These are phyloP conservation scores for Uronychia setigera DNA, from an alignment of 73 alveolate genomes.

Conservation along the genomic window DNA sequence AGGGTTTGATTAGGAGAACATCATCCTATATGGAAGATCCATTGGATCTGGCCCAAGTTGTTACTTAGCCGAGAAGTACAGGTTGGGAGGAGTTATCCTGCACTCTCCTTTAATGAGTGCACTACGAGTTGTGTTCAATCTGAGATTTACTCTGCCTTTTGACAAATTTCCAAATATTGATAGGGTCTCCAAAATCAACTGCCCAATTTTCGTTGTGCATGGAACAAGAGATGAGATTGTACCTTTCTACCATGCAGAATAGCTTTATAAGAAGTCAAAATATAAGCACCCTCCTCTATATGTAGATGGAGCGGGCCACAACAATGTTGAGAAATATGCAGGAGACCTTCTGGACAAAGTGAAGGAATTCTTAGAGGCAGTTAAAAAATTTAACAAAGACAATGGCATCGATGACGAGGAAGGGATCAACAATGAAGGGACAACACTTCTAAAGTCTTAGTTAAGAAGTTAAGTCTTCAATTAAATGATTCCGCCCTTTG, in stretches of 20 bases:
- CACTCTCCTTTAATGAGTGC: conserved; percentile 67
- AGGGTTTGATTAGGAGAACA: conserved; percentile 67
- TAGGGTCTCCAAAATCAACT: conserved; percentile 76
- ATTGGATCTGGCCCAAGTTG: conserved; percentile 94
- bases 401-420: neutral
- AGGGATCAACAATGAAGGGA: neutral
- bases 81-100: conserved; percentile 82
- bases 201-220: conserved; percentile 88
- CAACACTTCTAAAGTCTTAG: neutral
- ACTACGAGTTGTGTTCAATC: conserved; percentile 77
- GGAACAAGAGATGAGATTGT: conserved; percentile 88
- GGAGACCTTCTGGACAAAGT: conserved; percentile 29
- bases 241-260: conserved; percentile 91
- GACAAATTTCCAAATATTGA: conserved; percentile 91
- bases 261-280: conserved; percentile 67
- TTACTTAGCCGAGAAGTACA: conserved; percentile 77
- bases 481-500: too few relatives aligned
- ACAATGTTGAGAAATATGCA: conserved; percentile 76
- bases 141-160: conserved; percentile 82
- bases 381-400: conserved; percentile 8
- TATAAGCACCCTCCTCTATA: conserved; percentile 75
- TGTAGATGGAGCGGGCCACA: conserved; percentile 86
- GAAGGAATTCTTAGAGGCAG: conserved; percentile 16
- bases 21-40: conserved; percentile 87
- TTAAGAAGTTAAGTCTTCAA: neutral